A percentile compares a stretch with the other conserved stretches of the same genome.
These are phyloP conservation scores for Geotrichum aggregatum DNA, from an alignment of 1,139 yeast genomes.

Conservation along the genomic window DNA sequence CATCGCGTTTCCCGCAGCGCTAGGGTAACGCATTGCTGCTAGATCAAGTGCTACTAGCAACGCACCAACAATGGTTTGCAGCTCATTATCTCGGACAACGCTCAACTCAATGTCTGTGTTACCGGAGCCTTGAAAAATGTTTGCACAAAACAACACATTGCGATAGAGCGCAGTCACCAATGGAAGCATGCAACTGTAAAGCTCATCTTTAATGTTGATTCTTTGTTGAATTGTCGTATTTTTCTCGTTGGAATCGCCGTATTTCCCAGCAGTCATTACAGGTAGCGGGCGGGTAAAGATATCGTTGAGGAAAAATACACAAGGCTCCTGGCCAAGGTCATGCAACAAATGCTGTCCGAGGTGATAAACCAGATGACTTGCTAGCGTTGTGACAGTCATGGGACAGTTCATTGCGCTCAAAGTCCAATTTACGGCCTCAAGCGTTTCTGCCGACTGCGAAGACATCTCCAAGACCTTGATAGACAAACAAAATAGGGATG, in stretches of 20 bases:
- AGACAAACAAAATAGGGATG: conserved; percentile 10
- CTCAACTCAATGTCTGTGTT: neutral
- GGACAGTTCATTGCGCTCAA: conserved; percentile 11
- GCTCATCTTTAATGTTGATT: conserved; percentile 3
- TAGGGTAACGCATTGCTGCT: conserved; percentile 10
- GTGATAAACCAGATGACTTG: conserved; percentile 9
- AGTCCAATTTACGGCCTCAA: conserved; percentile 2
- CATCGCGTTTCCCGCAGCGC: conserved; percentile 1
- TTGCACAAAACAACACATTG: conserved; percentile 7
- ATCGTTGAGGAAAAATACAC: neutral
- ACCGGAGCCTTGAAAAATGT: neutral
- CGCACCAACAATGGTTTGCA: conserved; percentile 1
- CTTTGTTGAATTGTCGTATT: neutral
- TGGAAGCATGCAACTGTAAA: conserved; percentile 7
- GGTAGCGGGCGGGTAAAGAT: conserved; percentile 6
- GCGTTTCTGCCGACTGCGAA: conserved; percentile 7
- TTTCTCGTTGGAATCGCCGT: conserved; percentile 1
- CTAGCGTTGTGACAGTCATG: conserved; percentile 7
- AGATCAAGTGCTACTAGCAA: conserved; percentile 9
- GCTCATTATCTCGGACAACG: conserved; percentile 2
- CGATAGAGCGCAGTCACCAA: conserved; percentile 6
- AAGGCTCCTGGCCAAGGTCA: conserved; percentile 4
- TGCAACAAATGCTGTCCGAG: conserved; percentile 2
- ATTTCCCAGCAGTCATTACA: neutral
- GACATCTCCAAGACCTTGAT: conserved; percentile 12